Evolutionary conservation across 2,329 filamentous ascomycete species (phyloP).

Genomic region (Graphiopsis chlorocephala): DNA sequence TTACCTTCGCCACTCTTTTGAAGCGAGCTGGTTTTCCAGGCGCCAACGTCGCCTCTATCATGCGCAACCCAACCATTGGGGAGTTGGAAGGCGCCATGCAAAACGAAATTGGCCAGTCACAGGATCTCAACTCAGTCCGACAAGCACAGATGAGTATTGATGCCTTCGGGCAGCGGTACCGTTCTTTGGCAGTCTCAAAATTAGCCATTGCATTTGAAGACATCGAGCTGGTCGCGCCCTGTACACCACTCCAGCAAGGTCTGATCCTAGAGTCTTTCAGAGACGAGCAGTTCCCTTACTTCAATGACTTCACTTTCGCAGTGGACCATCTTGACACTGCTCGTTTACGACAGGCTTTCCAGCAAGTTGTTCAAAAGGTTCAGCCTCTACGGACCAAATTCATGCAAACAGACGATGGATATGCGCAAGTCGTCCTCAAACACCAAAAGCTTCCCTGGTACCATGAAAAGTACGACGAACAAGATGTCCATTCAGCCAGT

Average conservation of each 20-base stretch:
- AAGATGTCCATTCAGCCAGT: not conserved
- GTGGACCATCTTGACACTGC: conserved; percentile 50
- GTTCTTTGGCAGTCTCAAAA: conserved; percentile 49
- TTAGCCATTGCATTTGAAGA: conserved; percentile 52
- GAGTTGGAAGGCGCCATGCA: conserved; percentile 40
- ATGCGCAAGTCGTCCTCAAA: conserved; percentile 67
- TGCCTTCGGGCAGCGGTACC: conserved; percentile 63
- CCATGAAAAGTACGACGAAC: not conserved
- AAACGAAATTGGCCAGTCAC: conserved; percentile 15
- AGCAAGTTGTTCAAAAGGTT: conserved; percentile 48
- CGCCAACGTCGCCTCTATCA: conserved; percentile 64
- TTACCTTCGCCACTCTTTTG: conserved; percentile 65
- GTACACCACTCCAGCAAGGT: conserved; percentile 81
- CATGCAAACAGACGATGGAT: conserved; percentile 69
- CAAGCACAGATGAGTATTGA: conserved; percentile 54
- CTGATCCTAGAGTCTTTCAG: conserved; percentile 72
- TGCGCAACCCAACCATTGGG: conserved; percentile 53
- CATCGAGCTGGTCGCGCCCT: conserved; percentile 74
- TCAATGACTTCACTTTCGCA: conserved; percentile 68
- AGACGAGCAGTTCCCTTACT: conserved; percentile 62
- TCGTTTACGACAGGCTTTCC: conserved; percentile 58
- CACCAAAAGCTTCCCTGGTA: conserved; percentile 18
- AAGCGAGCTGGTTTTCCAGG: conserved; percentile 60
- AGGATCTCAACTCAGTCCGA: conserved; percentile 38
- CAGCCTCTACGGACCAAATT: conserved; percentile 73